Conservation (phyloP, 140 eudicot species). For the Flaveria floridana region DNA sequence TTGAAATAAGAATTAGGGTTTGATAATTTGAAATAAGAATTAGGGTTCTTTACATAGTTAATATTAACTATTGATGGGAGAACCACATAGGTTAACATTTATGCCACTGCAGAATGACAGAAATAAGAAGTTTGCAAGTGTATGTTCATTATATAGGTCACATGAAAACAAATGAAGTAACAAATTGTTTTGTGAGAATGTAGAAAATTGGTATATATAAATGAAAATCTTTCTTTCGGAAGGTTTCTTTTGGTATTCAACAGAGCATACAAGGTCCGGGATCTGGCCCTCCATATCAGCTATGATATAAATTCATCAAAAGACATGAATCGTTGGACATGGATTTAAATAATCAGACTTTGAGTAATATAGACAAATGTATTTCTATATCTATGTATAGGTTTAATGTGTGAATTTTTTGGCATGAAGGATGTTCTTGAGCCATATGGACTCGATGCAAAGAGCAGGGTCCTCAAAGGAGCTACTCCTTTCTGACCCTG, state of each 20-base stretch:
- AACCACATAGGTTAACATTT: neutral
- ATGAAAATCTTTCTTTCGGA: neutral
- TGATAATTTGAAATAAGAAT: neutral
- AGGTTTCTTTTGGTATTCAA: neutral
- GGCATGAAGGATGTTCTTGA: slow-evolving; percentile 54
- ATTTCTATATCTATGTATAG: neutral
- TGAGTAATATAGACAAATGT: neutral
- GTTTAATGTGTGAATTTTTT: neutral
- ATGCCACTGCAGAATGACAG: neutral
- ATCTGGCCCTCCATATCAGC: slow-evolving; percentile 9
- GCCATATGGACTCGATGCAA: slow-evolving; percentile 54
- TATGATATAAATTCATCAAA: slow-evolving; percentile 2
- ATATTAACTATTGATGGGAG: neutral
- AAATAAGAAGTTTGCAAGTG: neutral
- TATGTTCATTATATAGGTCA: neutral
- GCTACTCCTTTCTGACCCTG: slow-evolving; percentile 57
- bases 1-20: slow-evolving; percentile 14
- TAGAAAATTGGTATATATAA: neutral
- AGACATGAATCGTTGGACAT: neutral
- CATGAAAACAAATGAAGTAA: neutral
- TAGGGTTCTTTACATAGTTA: neutral
- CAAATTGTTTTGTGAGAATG: neutral
- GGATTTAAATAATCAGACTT: slow-evolving; percentile 2
- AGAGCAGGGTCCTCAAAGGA: slow-evolving; percentile 46
- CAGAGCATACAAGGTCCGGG: slow-evolving; percentile 3